Evolutionary conservation across 345 rosid genomes (phyloP).

Genomic region (Linum tenue): DNA sequence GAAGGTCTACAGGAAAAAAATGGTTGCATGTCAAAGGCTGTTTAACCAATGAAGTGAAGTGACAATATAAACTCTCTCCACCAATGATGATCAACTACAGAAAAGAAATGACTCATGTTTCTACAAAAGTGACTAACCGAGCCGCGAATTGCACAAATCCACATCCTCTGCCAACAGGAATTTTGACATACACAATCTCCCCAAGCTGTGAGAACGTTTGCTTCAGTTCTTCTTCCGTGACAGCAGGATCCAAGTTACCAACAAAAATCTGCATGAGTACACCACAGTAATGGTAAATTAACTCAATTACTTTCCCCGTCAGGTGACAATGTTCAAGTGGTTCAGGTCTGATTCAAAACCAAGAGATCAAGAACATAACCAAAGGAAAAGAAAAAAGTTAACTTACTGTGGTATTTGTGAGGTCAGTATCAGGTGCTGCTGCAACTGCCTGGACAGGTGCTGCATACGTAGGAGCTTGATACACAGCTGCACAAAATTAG

Average conservation of each 20-base stretch:
- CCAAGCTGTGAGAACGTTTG: conserved; percentile 63
- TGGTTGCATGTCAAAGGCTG: neutral
- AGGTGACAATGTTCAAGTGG: neutral
- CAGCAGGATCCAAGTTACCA: conserved; percentile 74
- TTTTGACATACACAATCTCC: conserved; percentile 63
- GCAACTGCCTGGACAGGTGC: conserved; percentile 54
- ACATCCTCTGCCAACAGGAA: conserved; percentile 82
- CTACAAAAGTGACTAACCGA: conserved; percentile 33
- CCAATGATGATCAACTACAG: too few species aligned
- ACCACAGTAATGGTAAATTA: conserved; percentile 6
- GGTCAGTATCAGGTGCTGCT: conserved; percentile 48
- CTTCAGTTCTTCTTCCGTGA: conserved; percentile 77
- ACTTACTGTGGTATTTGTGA: conserved; percentile 78
- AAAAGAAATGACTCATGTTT: neutral
- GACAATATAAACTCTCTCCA: too few species aligned
- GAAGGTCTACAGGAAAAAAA: conserved; percentile 43
- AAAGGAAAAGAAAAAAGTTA: neutral
- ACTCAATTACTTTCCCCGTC: neutral
- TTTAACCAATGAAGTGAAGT: too few species aligned
- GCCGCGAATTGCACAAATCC: conserved; percentile 73
- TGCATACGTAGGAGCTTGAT: conserved; percentile 55
- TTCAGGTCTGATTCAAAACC: neutral
- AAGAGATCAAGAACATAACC: neutral
- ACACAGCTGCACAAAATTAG: conserved; percentile 37
- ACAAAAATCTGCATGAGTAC: conserved; percentile 50